Evolutionary conservation across 2,329 filamentous ascomycete genomes (phyloP), one percentile per base, ranked within the genome.

Genomic region (Xylaria sp.): DNA sequence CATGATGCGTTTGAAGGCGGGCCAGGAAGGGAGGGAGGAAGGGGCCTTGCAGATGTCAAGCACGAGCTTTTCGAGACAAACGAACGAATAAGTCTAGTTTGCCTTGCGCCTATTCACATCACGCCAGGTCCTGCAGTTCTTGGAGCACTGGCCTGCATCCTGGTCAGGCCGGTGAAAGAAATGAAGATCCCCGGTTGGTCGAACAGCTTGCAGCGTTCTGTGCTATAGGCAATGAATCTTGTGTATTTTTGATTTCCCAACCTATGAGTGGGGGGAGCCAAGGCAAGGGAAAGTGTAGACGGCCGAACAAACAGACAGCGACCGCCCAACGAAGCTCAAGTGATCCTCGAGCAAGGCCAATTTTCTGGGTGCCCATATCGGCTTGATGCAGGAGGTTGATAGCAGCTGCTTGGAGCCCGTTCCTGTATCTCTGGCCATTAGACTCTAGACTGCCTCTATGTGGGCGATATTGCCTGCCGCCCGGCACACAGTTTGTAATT

Each of bases 21-120:
- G 28, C 4, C 9, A 31, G 28, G 28, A 9, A 31, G 28, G 28
- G 28, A 43, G 17, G 38, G 19, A 21, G 42, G 40, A 28, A 46
- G 42, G 49, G 33, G 21, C 49, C 47, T 53, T 65, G 56, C 63
- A 65, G 60, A 54, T 55, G 60, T 63, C 63, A 63, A 60, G 51
- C 51, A 57, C 33, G 42, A 60, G 51, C 28, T n/a, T n/a, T n/a
- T 60, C 31, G 38, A 65, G 19, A 35, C 63, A 65, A 57, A 57
- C 60, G 63, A 53, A 46, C 55, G 25, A 47, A 47, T 38, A 42
- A 17, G 4, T 31, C 9, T 31, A 21, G 50, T 23, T 33, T 45
- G 21, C 38, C 17, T 33, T 42, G 42, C 43, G 28, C n/a, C n/a
- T n/a, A 53, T 31, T 55, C 11, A 42, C 42, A 19, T 54, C 54